Base-by-base conservation (phyloP, 2,329 filamentous ascomycete genomes). In the Apiospora rasikravindrae region DNA sequence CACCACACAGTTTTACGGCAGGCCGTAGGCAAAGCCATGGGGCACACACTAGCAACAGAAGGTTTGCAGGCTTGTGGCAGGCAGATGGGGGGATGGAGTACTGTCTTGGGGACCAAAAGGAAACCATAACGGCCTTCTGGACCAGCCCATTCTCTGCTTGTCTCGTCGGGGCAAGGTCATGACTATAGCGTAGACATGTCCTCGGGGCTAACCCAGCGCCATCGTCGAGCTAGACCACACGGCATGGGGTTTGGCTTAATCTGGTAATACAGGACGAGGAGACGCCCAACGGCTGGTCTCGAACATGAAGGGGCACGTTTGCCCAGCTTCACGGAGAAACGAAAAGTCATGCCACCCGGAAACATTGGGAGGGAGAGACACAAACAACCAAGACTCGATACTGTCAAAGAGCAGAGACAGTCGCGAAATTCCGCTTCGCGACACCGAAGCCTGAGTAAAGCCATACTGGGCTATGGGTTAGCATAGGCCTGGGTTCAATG, bases 211-310 rank as follows among this genome's bases (percentile, higher is more conserved):
- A 33, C 24, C 40, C 24, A 68, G 40, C 40, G 67, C 67, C 42
- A 45, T 68, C 45, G 42, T 29, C 29, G 33, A 64, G 33, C 57
- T 64, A 64, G 57, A 64, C 57, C 57, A 40, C 57, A n/a, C 57
- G 57, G 57, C 29, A 64, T 72, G 69, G 71, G 71, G 66, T 68
- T 29, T 61, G 61, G 68, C 71, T 72, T 40, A 66, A 72, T 70
- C 8, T 69, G 70, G 71, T 72, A 69, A 72, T 68, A 71, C 33
- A 61, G 45, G 47, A 67, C 71, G 69, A 72, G 69, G 70, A 47
- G 66, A 61, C 47, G 69, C 69, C 69, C 42, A 67, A 70, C 69
- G 69, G 45, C 69, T 64, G 57, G 71, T 71, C 71, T 72, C 71
- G 69, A 72, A 72, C 71, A 19, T n/a, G 22, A 29, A 49, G 29